phyloP scores from a whole-genome alignment of 371 early-diverging fungal species.

The Mortierella sp. region DNA sequence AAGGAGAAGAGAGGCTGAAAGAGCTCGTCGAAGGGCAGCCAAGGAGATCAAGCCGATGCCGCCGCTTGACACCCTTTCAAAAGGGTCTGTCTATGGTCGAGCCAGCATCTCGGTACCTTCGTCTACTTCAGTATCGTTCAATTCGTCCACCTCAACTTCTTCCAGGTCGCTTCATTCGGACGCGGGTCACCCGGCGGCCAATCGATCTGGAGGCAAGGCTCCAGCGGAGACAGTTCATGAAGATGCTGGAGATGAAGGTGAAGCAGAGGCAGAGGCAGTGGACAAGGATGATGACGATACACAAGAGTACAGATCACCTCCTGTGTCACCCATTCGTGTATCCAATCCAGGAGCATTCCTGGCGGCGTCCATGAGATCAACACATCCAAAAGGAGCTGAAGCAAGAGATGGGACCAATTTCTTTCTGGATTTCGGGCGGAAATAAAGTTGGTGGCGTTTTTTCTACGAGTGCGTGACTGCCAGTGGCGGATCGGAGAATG shows the following conservation, averaged over 20 bases:
- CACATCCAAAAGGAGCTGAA: too few species aligned
- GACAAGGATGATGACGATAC: slow-evolving; percentile 24
- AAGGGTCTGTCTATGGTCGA: slow-evolving; percentile 38
- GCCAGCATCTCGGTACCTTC: slow-evolving; percentile 12
- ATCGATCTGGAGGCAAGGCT: slow-evolving; percentile 1
- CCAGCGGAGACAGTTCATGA: background rate
- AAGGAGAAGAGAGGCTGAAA: slow-evolving; percentile 12
- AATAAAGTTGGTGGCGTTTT: too few species aligned
- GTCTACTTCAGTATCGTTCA: slow-evolving; percentile 6
- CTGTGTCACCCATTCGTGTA: slow-evolving; percentile 35
- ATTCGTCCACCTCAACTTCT: slow-evolving; percentile 11
- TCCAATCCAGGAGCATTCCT: background rate
- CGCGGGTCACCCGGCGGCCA: slow-evolving; percentile 2
- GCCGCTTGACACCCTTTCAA: slow-evolving; percentile 9
- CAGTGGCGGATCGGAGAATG: too few species aligned
- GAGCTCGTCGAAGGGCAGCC: slow-evolving; percentile 7
- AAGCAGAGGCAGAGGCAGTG: background rate
- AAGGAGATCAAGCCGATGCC: slow-evolving; percentile 1
- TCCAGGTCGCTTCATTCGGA: slow-evolving; percentile 23
- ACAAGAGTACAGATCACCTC: slow-evolving; percentile 32
- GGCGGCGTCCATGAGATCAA: too few species aligned
- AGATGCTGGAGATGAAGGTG: background rate
- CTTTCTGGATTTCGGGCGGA: too few species aligned
- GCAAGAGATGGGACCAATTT: too few species aligned
- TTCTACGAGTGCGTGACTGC: too few species aligned